Base-by-base conservation (phyloP, 1,284 basidiomycete genomes). In the Marasmius tenuissimus region DNA sequence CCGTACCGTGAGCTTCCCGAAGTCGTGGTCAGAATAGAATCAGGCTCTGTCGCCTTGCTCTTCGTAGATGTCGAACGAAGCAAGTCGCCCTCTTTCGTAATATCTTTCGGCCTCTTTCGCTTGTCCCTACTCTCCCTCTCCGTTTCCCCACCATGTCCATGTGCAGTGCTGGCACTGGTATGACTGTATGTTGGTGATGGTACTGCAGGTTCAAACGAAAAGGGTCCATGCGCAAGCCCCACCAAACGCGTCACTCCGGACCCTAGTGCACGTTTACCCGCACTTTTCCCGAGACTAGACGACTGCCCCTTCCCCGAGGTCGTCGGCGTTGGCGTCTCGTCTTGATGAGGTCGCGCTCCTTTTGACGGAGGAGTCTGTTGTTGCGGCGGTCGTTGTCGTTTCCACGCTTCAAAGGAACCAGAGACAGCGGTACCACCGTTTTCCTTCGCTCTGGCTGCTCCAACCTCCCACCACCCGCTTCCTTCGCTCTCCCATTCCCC, bases 181-280 rank as follows among this genome's bases (percentile, higher is more conserved):
- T 50, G 64, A 39, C 65, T 68, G 40, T 71, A 65, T 8, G 76
- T 74, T 5, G 81, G 76, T 4, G 79, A 76, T 22, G 78, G 75
- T 0, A 82, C 80, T 0, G 81, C 73, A 9, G 81, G 79, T 62
- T 84, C 82, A 63, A 83, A 84, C 3, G 77, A 67, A 61, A 84
- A 83, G 27, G 76, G 73, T 9, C 78, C 78, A 69, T 81, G 82
- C 0, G 72, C 69, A 68, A 75, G 48, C 63, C 73, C 67, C 62
- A 73, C 65, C 38, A 63, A 69, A 57, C 65, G 72, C 50, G 64
- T 67, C 57, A 76, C 71, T 16, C 69, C 72, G 54, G 56, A 61
- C 22, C 67, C 68, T 60, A 71, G 63, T 35, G 63, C 58, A 47
- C 59, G 65, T 57, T 67, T 72, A 2, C 75, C 76, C 2, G 70